phyloP scores from a whole-genome alignment of 805 yeast species.

The Wickerhamomyces xylosicus region DNA sequence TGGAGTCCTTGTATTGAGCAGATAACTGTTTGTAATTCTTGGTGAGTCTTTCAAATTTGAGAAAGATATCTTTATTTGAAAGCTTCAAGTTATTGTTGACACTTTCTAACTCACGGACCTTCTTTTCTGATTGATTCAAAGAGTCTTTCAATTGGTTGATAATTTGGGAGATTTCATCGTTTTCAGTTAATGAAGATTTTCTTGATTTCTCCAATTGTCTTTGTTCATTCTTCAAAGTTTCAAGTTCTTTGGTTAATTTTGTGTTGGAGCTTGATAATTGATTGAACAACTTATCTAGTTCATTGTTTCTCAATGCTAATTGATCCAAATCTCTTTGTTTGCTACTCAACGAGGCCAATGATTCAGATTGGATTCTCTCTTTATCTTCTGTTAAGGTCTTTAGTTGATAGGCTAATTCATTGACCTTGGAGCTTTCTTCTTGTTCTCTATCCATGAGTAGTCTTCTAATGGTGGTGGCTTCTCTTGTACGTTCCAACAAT shows the following conservation, averaged over 20 bases:
- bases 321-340: conserved; percentile 63
- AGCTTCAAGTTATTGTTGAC: conserved; percentile 43
- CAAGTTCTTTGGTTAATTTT: conserved; percentile 19
- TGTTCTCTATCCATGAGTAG: conserved; percentile 61
- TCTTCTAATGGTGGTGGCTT: conserved; percentile 62
- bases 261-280: conserved; percentile 28
- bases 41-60: conserved; percentile 58
- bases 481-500: conserved; percentile 75
- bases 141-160: conserved; percentile 41
- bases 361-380: conserved; percentile 44
- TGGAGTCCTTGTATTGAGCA: conserved; percentile 30
- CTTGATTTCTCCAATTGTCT: conserved; percentile 19
- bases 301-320: conserved; percentile 30
- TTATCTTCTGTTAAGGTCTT: conserved; percentile 49
- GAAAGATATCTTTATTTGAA: conserved; percentile 55
- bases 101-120: conserved; percentile 45
- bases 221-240: conserved; percentile 21
- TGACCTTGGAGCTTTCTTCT: conserved; percentile 35
- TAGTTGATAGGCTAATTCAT: conserved; percentile 46
- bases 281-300: conserved; percentile 27
- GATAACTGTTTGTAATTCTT: conserved; percentile 60
- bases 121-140: conserved; percentile 37
- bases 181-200: conserved; percentile 17
- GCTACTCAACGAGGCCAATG: conserved; percentile 37
- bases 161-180: conserved; percentile 22